These are phyloP conservation scores for Puccinia coronata DNA, from an alignment of 1,284 basidiomycete species.

Conservation along the genomic window DNA sequence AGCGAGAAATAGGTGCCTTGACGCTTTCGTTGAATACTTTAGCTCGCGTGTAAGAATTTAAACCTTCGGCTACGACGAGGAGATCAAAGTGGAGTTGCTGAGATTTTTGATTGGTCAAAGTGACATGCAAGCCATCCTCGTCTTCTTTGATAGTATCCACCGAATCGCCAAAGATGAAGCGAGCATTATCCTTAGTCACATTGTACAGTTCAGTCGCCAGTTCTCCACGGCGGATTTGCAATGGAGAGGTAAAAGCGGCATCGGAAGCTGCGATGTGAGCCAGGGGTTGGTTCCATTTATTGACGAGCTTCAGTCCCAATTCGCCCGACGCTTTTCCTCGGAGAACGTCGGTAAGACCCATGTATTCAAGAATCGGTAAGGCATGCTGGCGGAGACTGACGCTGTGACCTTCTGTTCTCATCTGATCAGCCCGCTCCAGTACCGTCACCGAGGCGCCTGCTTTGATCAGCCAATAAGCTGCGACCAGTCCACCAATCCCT, in stretches of 20 bases:
- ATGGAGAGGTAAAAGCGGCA: slow-evolving; percentile 49
- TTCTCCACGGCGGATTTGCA: slow-evolving; percentile 54
- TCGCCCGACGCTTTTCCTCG: not conserved
- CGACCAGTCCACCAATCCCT: slow-evolving; percentile 53
- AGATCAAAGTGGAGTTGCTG: slow-evolving; percentile 51
- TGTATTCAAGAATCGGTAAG: slow-evolving; percentile 51
- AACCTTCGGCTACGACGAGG: slow-evolving; percentile 53
- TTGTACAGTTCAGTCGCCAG: slow-evolving; percentile 52
- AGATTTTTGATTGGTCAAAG: slow-evolving; percentile 50
- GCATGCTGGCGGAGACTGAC: slow-evolving; percentile 53
- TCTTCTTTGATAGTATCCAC: slow-evolving; percentile 51
- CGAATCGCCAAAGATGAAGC: slow-evolving; percentile 52
- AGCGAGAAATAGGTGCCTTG: not conserved
- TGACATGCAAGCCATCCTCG: slow-evolving; percentile 40
- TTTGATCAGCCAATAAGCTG: slow-evolving; percentile 52
- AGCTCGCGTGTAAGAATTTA: slow-evolving; percentile 52
- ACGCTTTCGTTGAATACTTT: slow-evolving; percentile 50
- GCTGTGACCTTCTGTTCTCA: slow-evolving; percentile 53
- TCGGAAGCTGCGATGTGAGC: slow-evolving; percentile 40
- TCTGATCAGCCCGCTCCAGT: slow-evolving; percentile 51
- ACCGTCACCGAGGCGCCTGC: slow-evolving; percentile 52
- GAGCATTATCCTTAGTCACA: slow-evolving; percentile 44
- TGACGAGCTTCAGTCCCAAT: slow-evolving; percentile 50
- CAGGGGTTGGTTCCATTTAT: slow-evolving; percentile 31
- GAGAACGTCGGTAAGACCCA: slow-evolving; percentile 47